Evolutionary conservation across 2,329 filamentous ascomycete species (phyloP), one percentile per base, ranked within the genome.

Genomic region (Penicillium rolfsii): DNA sequence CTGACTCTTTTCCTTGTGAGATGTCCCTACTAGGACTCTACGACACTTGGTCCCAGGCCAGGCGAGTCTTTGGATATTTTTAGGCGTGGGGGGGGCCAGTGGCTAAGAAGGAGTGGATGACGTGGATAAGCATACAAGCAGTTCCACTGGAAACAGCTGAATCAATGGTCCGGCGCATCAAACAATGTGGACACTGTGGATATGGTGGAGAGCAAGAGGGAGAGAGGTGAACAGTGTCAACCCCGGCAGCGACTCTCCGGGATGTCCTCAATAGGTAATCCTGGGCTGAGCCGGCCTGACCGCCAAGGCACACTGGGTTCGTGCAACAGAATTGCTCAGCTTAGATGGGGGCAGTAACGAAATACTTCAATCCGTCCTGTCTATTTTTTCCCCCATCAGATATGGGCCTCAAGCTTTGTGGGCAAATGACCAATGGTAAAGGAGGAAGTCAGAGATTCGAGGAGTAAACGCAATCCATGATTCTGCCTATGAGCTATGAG

Each of bases 221-320:
- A 45, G 19, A 26, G 28, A 35, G 19, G 30, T 35, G 49, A 48
- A 19, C 36, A 55, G 24, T 36, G 14, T 36, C 55, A 46, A 54
- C 49, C 52, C 52, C 56, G 59, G 56, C 57, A 11, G 53, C 38
- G 30, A 16, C 11, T 48, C 28, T 26, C 33, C 63, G 64, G 66
- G 58, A 65, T 61, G 28, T 60, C 66, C 63, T 46, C 59, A 65
- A 67, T 28, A 24, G 61, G 64, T 56, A 67, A 63, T 50, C 63
- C 58, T 53, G 49, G 24, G 35, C 19, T 12, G 55, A 24, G 14
- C 57, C 60, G 30, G 56, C 22, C 16, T 57, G 57, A 58, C 59
- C 59, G 62, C 54, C n/a, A 35, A 19, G 48, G 8, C 16, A 35
- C 35, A 36, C 11, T 35, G 33, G 33, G 11, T 36, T 12, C 14